Base-by-base conservation (phyloP, 2,329 filamentous ascomycete genomes). In the Gliomastix tumulicola region DNA sequence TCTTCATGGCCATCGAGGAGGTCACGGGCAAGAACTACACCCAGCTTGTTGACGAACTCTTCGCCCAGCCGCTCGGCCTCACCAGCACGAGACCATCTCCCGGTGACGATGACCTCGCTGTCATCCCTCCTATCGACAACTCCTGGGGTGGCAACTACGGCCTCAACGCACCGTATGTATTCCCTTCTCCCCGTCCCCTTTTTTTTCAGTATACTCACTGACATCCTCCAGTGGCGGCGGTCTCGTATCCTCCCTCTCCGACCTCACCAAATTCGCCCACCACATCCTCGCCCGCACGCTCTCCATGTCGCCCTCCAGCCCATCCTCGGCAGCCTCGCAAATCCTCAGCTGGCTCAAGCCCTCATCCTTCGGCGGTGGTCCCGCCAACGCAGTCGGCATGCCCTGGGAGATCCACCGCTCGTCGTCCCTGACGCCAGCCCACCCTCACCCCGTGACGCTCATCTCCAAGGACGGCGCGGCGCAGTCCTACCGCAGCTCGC, bases 371-470 rank as follows among this genome's bases (percentile, higher is more conserved):
- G 51, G 52, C 2, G 56, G 57, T 3, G 51, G 52, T 4, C 42
- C 44, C 0, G 43, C 48, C 19, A 49, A 46, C 11, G 48, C 59
- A 17, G 57, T 58, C 4, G 60, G 60, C 4, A 51, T 54, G 44
- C 57, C 60, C 0, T 62, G 59, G 61, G 59, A 64, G 32, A 60
- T 62, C 12, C 47, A 53, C 2, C 56, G 53, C 2, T 45, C 50
- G 0, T 13, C 46, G 1, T 42, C 49, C 18, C 32, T 62, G 1
- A 50, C 49, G 0, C 47, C 50, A 1, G 22, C 45, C 0, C 44
- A 60, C 28, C 49, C 53, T 0, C 59, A 61, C 17, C 37, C 49
- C 1, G 42, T 63, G 5, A 49, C 59, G 12, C 41, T 62, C 3
- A 56, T 55, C 22, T 53, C 47, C 2, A 64, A 63, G 37, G 51